These are phyloP conservation scores for Actinomortierella ambigua DNA, from an alignment of 371 early-diverging fungal species.

Conservation along the genomic window DNA sequence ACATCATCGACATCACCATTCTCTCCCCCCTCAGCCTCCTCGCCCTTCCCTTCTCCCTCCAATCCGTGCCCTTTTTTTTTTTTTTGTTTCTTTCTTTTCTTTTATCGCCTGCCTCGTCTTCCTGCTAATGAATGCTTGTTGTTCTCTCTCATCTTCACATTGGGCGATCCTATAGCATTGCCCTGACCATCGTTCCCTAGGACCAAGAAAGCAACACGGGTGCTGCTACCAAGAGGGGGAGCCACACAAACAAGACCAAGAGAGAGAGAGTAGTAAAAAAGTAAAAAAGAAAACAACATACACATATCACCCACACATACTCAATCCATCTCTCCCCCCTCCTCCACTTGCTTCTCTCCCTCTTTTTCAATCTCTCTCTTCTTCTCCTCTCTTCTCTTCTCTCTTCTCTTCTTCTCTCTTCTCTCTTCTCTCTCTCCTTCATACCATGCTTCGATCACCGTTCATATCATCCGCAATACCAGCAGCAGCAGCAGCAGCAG, in stretches of 20 bases:
- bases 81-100: background rate
- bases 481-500: background rate
- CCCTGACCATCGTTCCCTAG: background rate
- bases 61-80: background rate
- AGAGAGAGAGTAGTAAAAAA: background rate
- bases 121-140: background rate
- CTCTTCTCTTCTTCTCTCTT: background rate
- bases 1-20: no score
- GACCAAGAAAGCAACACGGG: background rate
- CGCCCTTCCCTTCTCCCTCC: background rate
- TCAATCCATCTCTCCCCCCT: background rate
- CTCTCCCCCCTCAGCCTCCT: background rate
- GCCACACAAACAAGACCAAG: background rate
- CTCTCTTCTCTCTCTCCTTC: background rate
- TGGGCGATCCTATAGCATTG: background rate
- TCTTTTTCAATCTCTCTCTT: background rate
- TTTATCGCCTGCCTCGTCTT: background rate
- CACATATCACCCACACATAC: no score
- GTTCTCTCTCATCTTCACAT: background rate
- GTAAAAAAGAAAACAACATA: background rate
- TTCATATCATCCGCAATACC: background rate
- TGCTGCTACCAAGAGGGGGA: background rate
- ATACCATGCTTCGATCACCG: background rate
- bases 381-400: conserved; percentile 1
- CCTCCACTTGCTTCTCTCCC: background rate